Evolutionary conservation across 1,139 yeast species (phyloP).

Genomic region (Insectozyma bohioensis): DNA sequence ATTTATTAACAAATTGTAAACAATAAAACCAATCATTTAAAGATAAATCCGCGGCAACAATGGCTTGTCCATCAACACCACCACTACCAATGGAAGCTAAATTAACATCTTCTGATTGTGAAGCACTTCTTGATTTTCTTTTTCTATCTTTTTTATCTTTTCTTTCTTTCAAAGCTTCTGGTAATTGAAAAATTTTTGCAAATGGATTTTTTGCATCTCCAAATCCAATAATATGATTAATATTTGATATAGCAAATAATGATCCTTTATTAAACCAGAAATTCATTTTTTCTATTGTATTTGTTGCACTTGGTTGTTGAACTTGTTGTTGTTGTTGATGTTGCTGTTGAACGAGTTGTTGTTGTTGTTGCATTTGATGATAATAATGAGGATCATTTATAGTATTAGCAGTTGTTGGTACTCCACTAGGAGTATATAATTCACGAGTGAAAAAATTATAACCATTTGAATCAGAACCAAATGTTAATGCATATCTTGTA

Average conservation of each 20-base stretch:
- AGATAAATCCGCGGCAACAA: constrained; percentile 45
- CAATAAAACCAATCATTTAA: constrained; percentile 61
- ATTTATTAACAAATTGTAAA: constrained; percentile 56
- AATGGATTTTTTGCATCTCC: constrained; percentile 76
- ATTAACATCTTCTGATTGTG: constrained; percentile 17
- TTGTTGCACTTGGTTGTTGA: constrained; percentile 22
- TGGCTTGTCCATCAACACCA: constrained; percentile 28
- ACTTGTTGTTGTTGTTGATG: constrained; percentile 22
- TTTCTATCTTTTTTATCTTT: constrained; percentile 70
- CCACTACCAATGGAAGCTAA: constrained; percentile 9
- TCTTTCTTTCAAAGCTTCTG: constrained; percentile 69
- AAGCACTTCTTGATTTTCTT: constrained; percentile 41
- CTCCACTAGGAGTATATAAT: constrained; percentile 42
- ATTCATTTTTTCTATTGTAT: constrained; percentile 56
- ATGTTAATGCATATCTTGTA: constrained; percentile 65
- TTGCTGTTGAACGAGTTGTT: constrained; percentile 22
- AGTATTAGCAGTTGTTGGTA: too few relatives aligned
- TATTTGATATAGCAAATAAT: constrained; percentile 71
- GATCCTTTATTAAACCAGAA: constrained; percentile 79
- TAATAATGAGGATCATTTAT: constrained; percentile 33
- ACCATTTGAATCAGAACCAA: constrained; percentile 69
- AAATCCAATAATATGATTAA: constrained; percentile 71
- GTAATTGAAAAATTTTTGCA: constrained; percentile 67
- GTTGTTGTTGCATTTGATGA: constrained; percentile 17
- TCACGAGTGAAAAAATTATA: constrained; percentile 59